These are phyloP conservation scores for Paecilomyces fulvus DNA, from an alignment of 2,329 filamentous ascomycete genomes.

Conservation along the genomic window DNA sequence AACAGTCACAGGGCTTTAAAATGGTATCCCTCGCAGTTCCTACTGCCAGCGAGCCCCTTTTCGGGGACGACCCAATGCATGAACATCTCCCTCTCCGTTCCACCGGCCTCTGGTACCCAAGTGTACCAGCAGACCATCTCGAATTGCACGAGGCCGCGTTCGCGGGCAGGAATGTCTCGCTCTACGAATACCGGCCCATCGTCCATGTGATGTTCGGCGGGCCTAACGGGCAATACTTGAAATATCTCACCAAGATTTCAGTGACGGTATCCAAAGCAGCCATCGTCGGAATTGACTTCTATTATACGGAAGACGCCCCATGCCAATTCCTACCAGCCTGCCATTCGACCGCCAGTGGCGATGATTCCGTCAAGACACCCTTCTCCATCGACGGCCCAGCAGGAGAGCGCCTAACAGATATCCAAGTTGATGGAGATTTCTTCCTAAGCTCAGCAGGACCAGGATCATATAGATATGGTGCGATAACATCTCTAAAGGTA, in stretches of 20 bases:
- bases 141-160: constrained; percentile 8
- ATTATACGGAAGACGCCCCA: constrained; percentile 7
- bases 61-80: constrained; percentile 3
- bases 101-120: constrained; percentile 14
- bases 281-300: constrained; percentile 11
- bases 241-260: constrained; percentile 13
- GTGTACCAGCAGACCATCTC: constrained; percentile 6
- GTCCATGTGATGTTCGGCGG: constrained; percentile 14
- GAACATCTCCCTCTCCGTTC: constrained; percentile 8
- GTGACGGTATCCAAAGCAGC: constrained; percentile 6
- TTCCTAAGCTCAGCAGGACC: not conserved
- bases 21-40: constrained; percentile 12
- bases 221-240: constrained; percentile 6
- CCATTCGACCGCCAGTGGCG: constrained; percentile 2
- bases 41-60: constrained; percentile 5
- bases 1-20: constrained; percentile 10
- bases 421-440: constrained; percentile 8
- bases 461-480: constrained; percentile 1
- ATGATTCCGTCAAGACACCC: constrained; percentile 7
- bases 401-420: constrained; percentile 9
- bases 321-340: constrained; percentile 4
- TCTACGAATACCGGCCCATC: constrained; percentile 9
- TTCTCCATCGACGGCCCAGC: constrained; percentile 12
- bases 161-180: constrained; percentile 3
- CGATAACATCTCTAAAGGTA: constrained; percentile 3